Base-by-base conservation (phyloP, 108 stramenopile genomes). In the Pseudonitzschia delicatissima region DNA sequence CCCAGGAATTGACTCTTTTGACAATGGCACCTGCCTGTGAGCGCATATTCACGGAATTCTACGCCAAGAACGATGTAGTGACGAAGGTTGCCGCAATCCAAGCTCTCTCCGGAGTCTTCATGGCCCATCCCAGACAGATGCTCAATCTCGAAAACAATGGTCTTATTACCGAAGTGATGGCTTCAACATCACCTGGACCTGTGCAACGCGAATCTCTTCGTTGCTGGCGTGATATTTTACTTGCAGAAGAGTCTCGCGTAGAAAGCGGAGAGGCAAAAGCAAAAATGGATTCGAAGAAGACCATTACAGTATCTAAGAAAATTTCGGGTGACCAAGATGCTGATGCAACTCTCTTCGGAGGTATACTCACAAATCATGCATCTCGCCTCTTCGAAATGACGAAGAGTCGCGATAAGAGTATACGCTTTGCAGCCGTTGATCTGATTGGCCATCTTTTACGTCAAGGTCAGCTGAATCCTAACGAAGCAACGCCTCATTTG, bases 391-490 rank as follows among this genome's bases (percentile, higher is more conserved):
- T 86, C 64, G 78, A 81, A 50, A 74, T 96, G 87, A 85, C 81
- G 17, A 62, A 79, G 67, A 63, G 61, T 39, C 73, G 66, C 40
- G 77, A 95, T 42, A 75, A 65, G 31, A 72, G 68, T 50, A 74
- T 93, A 34, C 70, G 94, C 2, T 64, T 72, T 36, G 85, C 82
- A 21, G 76, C 85, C 3, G 62, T 93, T 32, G 83, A 91, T 25
- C 83, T 96, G 13, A 58, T 92, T 27, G 92, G 89, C 5, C 79
- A 87, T 52, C 79, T 96, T 2, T 77, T 94, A 26, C 85, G 93
- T 5, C 95, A 96, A 78, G 95, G 95, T n/a, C 79, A 93, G 50
- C 68, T 92, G 48, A 94, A 96, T 70, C 95, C 95, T 8, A 92
- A 88, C 67, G 88, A 91, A 61, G 79, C 87, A 20, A 80, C 94